Conservation (phyloP, 495 filamentous ascomycete genomes). For the Hapsidospora chrysogenum region DNA sequence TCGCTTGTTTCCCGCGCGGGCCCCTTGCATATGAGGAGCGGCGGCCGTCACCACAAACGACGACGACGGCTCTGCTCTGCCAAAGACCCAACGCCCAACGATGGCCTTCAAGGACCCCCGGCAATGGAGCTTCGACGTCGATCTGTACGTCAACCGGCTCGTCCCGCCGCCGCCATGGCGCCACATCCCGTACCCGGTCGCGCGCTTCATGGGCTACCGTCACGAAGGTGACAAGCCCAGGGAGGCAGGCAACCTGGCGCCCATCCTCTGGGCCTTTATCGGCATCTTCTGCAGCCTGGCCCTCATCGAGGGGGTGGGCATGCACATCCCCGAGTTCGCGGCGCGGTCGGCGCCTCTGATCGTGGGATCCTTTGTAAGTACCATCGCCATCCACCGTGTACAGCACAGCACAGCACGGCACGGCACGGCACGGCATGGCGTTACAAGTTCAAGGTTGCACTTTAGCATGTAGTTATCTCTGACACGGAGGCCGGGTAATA, state of each 20-base stretch:
- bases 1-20: too few relatives aligned
- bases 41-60: too few relatives aligned
- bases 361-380: slow-evolving; percentile 32
- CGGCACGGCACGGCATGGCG: too few relatives aligned
- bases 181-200: slow-evolving; percentile 24
- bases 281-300: slow-evolving; percentile 34
- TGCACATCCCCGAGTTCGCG: slow-evolving; percentile 17
- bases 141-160: slow-evolving; percentile 43
- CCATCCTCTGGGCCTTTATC: slow-evolving; percentile 33
- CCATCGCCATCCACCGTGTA: too few relatives aligned
- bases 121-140: slow-evolving; percentile 45
- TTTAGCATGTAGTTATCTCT: too few relatives aligned
- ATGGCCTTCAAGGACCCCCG: not conserved
- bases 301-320: slow-evolving; percentile 26
- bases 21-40: too few relatives aligned
- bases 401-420: too few relatives aligned
- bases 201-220: slow-evolving; percentile 37
- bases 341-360: slow-evolving; percentile 26
- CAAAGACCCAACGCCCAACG: too few relatives aligned
- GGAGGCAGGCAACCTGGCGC: slow-evolving; percentile 25
- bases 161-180: slow-evolving; percentile 34
- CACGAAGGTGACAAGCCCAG: slow-evolving; percentile 11
- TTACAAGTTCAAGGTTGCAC: too few relatives aligned
- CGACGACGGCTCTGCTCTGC: too few relatives aligned
- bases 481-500: slow-evolving; percentile 9